Conservation (phyloP, 139 green algal genomes). For the Axilococcus clingmanii region DNA sequence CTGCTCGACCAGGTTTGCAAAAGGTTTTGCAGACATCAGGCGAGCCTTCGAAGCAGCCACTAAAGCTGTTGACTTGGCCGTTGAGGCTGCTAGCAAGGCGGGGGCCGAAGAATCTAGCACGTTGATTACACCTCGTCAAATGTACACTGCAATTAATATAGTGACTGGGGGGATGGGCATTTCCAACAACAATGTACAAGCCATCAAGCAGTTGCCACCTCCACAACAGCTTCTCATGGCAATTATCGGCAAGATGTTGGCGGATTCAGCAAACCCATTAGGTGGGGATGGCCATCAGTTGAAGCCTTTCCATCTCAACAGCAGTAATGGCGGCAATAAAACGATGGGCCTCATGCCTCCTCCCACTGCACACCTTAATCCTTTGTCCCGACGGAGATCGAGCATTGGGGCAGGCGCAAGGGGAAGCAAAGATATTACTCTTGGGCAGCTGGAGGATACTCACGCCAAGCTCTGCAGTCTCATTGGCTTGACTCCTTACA, state of each 20-base stretch:
- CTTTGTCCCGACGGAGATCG: no score
- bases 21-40: constrained; percentile 37
- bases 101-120: neutral
- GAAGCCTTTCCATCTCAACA: no score
- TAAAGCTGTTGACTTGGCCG: neutral
- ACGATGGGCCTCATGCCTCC: no score
- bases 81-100: neutral
- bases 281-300: neutral
- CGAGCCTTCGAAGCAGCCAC: constrained; percentile 16
- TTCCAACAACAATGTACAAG: constrained; percentile 9
- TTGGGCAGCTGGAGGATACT: constrained; percentile 8
- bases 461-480: constrained; percentile 8
- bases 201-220: constrained; percentile 27
- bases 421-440: constrained; percentile 5
- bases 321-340: no score
- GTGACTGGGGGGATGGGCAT: constrained; percentile 19
- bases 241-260: constrained; percentile 24
- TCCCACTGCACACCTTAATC: no score
- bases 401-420: no score
- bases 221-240: constrained; percentile 42
- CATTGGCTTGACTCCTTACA: constrained; percentile 12
- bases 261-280: constrained; percentile 3
- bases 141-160: constrained; percentile 17
- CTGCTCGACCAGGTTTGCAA: constrained; percentile 31
- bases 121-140: constrained; percentile 5